A percentile compares a stretch with the other conserved stretches of the same genome.
These are phyloP conservation scores for Psidium friedrichsthalianum DNA, from an alignment of 345 rosid genomes.

Conservation along the genomic window DNA sequence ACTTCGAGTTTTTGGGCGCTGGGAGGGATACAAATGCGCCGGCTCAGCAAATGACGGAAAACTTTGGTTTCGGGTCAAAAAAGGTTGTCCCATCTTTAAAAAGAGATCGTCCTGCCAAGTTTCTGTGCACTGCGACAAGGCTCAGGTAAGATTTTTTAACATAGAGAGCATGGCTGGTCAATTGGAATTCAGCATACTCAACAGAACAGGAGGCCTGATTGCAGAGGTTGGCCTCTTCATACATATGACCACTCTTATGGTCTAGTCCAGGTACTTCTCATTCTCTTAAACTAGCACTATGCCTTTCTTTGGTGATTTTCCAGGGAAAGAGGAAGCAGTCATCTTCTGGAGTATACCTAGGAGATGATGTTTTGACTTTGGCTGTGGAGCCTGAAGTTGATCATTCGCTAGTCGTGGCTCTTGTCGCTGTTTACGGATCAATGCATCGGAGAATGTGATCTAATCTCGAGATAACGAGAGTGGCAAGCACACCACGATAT, in stretches of 20 bases:
- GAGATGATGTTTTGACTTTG: slow-evolving; percentile 36
- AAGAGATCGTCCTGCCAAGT: slow-evolving; percentile 10
- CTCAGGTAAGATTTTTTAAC: background rate
- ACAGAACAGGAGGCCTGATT: slow-evolving; percentile 5
- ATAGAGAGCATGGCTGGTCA: background rate
- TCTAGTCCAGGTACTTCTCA: background rate
- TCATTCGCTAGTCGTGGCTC: slow-evolving; percentile 32
- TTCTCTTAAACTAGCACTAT: background rate
- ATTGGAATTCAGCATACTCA: slow-evolving; percentile 18
- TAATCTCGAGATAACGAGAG: background rate
- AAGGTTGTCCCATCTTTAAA: slow-evolving; percentile 1
- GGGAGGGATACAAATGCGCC: slow-evolving; percentile 26
- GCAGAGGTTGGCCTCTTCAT: slow-evolving; percentile 23
- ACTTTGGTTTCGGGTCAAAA: slow-evolving; percentile 27
- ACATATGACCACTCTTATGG: background rate
- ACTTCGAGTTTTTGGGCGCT: slow-evolving; percentile 5
- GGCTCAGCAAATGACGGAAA: background rate
- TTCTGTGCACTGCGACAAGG: slow-evolving; percentile 1
- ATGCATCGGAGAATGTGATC: slow-evolving; percentile 25
- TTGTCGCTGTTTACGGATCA: slow-evolving; percentile 37
- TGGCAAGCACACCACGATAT: background rate
- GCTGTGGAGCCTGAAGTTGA: slow-evolving; percentile 37
- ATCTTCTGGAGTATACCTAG: slow-evolving; percentile 31
- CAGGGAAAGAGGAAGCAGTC: slow-evolving; percentile 50
- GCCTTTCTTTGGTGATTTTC: background rate